Evolutionary conservation across 2,329 filamentous ascomycete species (phyloP).

Genomic region (Ophiocordyceps robertsii): DNA sequence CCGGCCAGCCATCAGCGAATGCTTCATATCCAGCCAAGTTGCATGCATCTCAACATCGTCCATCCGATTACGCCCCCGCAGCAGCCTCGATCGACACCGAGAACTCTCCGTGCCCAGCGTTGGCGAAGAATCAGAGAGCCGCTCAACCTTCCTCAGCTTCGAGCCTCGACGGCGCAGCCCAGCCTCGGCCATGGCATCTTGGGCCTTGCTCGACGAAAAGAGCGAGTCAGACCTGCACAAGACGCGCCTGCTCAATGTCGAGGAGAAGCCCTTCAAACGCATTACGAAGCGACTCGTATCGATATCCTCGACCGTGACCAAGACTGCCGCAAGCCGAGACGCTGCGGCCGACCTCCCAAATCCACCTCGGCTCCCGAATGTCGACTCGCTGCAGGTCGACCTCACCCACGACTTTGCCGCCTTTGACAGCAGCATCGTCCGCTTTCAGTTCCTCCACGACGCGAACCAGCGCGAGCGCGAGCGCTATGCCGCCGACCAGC

Average conservation of each 20-base stretch:
- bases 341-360: constrained; percentile 2
- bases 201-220: constrained; percentile 57
- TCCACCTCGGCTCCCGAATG: constrained; percentile 4
- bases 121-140: neutral
- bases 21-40: too few species aligned
- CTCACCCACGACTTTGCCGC: constrained; percentile 78
- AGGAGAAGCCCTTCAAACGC: constrained; percentile 85
- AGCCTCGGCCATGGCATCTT: constrained; percentile 28
- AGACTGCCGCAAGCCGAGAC: constrained; percentile 9
- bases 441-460: constrained; percentile 73
- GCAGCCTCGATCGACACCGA: neutral
- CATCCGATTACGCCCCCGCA: neutral
- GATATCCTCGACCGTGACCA: constrained; percentile 46
- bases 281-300: constrained; percentile 69
- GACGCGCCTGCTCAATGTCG: constrained; percentile 71
- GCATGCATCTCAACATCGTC: too few species aligned
- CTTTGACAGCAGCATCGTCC: constrained; percentile 74
- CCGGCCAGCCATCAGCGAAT: too few species aligned
- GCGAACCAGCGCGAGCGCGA: constrained; percentile 75
- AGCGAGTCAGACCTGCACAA: constrained; percentile 82
- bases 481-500: constrained; percentile 70
- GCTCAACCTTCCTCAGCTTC: neutral
- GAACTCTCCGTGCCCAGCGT: neutral
- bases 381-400: constrained; percentile 61
- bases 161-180: too few species aligned